Evolutionary conservation across 805 yeast genomes (phyloP).

Genomic region (Lachancea lanzarotensis): DNA sequence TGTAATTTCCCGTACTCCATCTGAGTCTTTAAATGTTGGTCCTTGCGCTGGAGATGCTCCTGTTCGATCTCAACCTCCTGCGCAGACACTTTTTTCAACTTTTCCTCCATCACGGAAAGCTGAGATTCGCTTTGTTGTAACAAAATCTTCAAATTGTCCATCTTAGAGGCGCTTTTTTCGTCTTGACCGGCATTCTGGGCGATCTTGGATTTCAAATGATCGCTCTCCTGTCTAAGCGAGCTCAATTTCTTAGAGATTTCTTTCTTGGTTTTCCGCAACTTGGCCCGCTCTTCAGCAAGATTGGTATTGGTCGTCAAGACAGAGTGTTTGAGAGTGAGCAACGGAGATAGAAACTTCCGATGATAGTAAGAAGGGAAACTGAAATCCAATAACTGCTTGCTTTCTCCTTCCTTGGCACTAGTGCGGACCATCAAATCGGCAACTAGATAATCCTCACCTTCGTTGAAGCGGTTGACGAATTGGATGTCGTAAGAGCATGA

Average conservation of each 20-base stretch:
- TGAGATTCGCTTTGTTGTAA: constrained; percentile 34
- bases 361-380: constrained; percentile 32
- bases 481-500: constrained; percentile 55
- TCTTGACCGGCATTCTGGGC: constrained; percentile 47
- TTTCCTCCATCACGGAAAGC: constrained; percentile 17
- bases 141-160: constrained; percentile 43
- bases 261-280: constrained; percentile 49
- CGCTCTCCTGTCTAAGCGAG: constrained; percentile 51
- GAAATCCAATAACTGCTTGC: constrained; percentile 21
- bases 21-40: constrained; percentile 31
- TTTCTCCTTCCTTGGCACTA: constrained; percentile 15
- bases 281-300: constrained; percentile 50
- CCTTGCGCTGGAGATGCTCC: constrained; percentile 33
- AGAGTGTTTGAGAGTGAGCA: constrained; percentile 58
- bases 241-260: constrained; percentile 51
- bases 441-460: constrained; percentile 31
- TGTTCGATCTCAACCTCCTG: constrained; percentile 29
- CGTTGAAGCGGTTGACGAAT: constrained; percentile 34
- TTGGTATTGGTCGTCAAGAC: constrained; percentile 57
- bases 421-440: constrained; percentile 38
- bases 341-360: constrained; percentile 45
- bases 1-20: constrained; percentile 26
- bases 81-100: constrained; percentile 13
- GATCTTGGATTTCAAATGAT: constrained; percentile 42
- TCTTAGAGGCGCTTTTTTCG: constrained; percentile 47